These are phyloP conservation scores for Wickerhamomyces strasburgensis DNA, from an alignment of 805 yeast species.

Conservation along the genomic window DNA sequence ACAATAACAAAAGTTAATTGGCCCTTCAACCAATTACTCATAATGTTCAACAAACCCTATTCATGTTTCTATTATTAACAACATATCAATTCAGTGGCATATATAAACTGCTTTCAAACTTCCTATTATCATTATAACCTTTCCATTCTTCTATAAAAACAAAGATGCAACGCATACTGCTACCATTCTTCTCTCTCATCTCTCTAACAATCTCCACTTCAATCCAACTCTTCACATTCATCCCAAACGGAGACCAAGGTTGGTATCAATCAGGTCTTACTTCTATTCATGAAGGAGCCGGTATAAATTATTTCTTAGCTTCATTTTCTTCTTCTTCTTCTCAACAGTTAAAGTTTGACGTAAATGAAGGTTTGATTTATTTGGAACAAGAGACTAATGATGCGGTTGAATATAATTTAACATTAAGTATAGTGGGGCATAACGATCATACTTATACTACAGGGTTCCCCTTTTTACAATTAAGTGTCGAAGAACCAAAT, in stretches of 20 bases:
- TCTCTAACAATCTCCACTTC: no score
- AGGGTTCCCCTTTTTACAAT: slow-evolving; percentile 14
- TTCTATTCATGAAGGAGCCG: slow-evolving; percentile 21
- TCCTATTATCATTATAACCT: no score
- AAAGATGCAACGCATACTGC: no score
- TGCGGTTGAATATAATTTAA: slow-evolving; percentile 1
- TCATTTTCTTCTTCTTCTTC: slow-evolving; percentile 9
- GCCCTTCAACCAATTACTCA: no score
- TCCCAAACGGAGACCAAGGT: background rate
- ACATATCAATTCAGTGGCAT: no score
- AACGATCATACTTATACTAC: background rate
- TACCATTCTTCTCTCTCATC: no score
- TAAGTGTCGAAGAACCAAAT: slow-evolving; percentile 7
- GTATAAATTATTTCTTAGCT: slow-evolving; percentile 16
- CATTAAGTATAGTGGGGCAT: slow-evolving; percentile 3
- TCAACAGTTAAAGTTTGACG: slow-evolving; percentile 5
- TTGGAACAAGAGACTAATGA: background rate
- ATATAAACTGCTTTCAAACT: no score
- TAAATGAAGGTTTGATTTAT: slow-evolving; percentile 6
- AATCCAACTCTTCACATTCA: slow-evolving; percentile 3
- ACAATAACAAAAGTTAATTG: no score
- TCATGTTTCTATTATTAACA: no score
- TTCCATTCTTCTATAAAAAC: no score
- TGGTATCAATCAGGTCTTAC: slow-evolving; percentile 8
- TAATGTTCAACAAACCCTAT: no score